Percentiles rank a stretch among this genome's conserved stretches.
phyloP scores from a whole-genome alignment of 495 filamentous ascomycete species.

The Hyaloscypha hepaticicola region DNA sequence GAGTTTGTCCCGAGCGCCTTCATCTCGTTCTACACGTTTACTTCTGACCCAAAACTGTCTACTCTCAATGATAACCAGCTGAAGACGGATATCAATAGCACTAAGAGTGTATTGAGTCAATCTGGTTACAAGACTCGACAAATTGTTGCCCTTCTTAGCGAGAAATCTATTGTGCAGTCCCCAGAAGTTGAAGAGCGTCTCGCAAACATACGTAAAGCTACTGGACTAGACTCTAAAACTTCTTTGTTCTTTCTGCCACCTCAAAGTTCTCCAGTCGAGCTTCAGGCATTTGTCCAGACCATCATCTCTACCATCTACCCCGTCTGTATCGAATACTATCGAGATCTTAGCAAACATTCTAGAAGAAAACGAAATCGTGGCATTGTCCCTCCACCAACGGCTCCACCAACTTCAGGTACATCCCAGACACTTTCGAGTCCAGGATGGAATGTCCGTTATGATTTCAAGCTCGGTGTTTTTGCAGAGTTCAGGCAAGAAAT shows the following conservation, averaged over 20 bases:
- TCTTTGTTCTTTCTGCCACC: constrained; percentile 69
- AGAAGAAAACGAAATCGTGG: constrained; percentile 79
- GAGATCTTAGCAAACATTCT: constrained; percentile 84
- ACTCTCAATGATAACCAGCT: constrained; percentile 80
- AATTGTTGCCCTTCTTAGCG: constrained; percentile 74
- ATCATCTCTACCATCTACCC: constrained; percentile 61
- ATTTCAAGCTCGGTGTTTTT: constrained; percentile 87
- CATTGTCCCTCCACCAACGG: constrained; percentile 73
- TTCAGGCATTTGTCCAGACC: constrained; percentile 63
- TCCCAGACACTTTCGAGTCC: constrained; percentile 79
- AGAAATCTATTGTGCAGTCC: constrained; percentile 57
- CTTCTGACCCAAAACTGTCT: constrained; percentile 65
- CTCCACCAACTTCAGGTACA: constrained; percentile 77
- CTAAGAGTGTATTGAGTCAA: constrained; percentile 61
- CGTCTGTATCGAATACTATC: constrained; percentile 75
- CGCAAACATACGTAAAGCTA: constrained; percentile 69
- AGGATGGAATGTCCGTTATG: constrained; percentile 88
- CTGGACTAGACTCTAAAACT: constrained; percentile 73
- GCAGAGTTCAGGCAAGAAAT: constrained; percentile 90
- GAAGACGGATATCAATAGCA: constrained; percentile 79
- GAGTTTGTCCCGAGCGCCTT: constrained; percentile 74
- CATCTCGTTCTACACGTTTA: constrained; percentile 70
- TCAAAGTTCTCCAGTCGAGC: constrained; percentile 37
- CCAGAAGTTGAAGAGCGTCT: constrained; percentile 74
- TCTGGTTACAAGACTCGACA: constrained; percentile 73